Conservation (phyloP, 805 yeast genomes). For the Candida nanaspora region DNA sequence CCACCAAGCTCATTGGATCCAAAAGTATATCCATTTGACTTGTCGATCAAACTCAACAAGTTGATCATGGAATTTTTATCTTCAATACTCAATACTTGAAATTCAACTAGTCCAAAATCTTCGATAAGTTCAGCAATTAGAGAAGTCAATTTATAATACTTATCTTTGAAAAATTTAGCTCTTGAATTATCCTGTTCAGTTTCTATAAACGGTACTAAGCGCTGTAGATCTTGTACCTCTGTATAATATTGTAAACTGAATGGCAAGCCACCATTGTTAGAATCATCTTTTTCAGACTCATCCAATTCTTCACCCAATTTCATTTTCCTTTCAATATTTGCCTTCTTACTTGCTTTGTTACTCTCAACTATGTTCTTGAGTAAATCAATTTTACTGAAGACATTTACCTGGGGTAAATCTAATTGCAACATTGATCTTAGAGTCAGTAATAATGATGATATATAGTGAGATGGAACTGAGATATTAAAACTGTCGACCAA, state of each 20-base stretch:
- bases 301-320: slow-evolving; percentile 9
- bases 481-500: slow-evolving; percentile 77
- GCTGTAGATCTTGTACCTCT: slow-evolving; percentile 78
- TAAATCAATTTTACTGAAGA: slow-evolving; percentile 84
- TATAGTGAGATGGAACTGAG: slow-evolving; percentile 82
- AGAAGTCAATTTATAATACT: slow-evolving; percentile 55
- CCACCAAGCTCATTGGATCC: slow-evolving; percentile 95
- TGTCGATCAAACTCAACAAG: slow-evolving; percentile 70
- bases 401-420: slow-evolving; percentile 90
- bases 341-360: slow-evolving; percentile 11
- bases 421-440: slow-evolving; percentile 88
- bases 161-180: slow-evolving; percentile 37
- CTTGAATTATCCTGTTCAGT: slow-evolving; percentile 63
- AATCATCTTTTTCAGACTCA: slow-evolving; percentile 5
- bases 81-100: slow-evolving; percentile 85
- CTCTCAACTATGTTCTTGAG: slow-evolving; percentile 42
- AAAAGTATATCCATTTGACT: slow-evolving; percentile 87
- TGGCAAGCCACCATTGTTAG: slow-evolving; percentile 43
- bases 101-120: slow-evolving; percentile 81
- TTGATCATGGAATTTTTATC: slow-evolving; percentile 90
- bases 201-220: slow-evolving; percentile 59
- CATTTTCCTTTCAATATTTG: slow-evolving; percentile 10
- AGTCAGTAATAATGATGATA: slow-evolving; percentile 73
- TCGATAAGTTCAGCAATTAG: slow-evolving; percentile 77
- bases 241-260: slow-evolving; percentile 82